A percentile compares a stretch with the other conserved stretches of the same genome.
Evolutionary conservation across 2,329 filamentous ascomycete genomes (phyloP).

Genomic region (Dothiorella sarmentorum): DNA sequence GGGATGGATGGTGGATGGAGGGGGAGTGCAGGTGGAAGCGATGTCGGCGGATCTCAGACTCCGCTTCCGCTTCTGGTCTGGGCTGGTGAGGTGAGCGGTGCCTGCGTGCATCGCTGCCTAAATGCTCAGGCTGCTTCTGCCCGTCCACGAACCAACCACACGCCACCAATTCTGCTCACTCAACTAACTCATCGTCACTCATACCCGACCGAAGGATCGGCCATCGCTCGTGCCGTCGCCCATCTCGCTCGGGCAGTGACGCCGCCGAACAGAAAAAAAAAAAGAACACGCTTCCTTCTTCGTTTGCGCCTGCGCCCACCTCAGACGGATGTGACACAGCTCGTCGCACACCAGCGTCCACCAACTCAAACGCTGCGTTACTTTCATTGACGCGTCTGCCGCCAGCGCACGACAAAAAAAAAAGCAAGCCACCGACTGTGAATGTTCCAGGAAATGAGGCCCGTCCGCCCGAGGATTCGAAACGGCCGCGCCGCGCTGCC

Average conservation of each 20-base stretch:
- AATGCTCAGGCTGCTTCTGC: neutral
- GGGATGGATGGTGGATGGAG: neutral
- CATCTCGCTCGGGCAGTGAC: neutral
- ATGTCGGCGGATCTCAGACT: neutral
- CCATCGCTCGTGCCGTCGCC: neutral
- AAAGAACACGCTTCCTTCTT: neutral
- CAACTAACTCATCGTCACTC: too few species aligned
- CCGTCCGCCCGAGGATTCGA: neutral
- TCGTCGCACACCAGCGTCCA: conserved; percentile 2
- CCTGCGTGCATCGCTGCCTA: conserved; percentile 1
- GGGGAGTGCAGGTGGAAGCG: neutral
- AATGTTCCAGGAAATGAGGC: neutral
- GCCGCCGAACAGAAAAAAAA: too few species aligned
- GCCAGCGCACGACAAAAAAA: conserved; percentile 1
- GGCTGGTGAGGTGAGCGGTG: neutral
- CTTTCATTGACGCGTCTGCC: conserved; percentile 10
- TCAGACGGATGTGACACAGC: conserved; percentile 4
- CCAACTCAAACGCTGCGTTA: too few species aligned
- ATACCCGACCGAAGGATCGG: too few species aligned
- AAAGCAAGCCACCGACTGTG: neutral
- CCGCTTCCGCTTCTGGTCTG: neutral
- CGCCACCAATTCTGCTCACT: neutral
- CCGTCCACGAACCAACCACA: neutral
- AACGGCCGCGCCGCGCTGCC: neutral
- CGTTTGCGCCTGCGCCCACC: neutral